Conservation (phyloP, 2,329 filamentous ascomycete genomes). For the Harringtonia lauricola region DNA sequence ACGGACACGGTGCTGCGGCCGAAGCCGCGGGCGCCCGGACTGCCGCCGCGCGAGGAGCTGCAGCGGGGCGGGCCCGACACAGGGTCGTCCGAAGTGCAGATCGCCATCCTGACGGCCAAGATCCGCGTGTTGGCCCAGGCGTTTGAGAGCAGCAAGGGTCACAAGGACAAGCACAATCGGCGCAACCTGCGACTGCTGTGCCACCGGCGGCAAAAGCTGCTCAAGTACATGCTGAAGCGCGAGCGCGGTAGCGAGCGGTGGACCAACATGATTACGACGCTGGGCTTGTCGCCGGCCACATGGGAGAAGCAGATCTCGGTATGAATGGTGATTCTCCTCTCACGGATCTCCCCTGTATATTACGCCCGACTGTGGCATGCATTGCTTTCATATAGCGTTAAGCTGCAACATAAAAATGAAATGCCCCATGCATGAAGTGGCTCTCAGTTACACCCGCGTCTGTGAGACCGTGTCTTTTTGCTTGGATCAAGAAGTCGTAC, state of each 20-base stretch:
- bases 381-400: too few species aligned
- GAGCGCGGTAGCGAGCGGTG: constrained; percentile 87
- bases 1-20: constrained; percentile 63
- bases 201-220: constrained; percentile 78
- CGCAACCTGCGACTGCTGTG: constrained; percentile 76
- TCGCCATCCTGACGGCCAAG: constrained; percentile 88
- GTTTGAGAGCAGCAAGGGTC: constrained; percentile 53
- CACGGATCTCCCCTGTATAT: neutral
- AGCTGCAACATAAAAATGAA: too few species aligned
- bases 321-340: constrained; percentile 7
- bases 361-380: too few species aligned
- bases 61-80: constrained; percentile 79
- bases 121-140: constrained; percentile 71
- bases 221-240: constrained; percentile 78
- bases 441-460: too few species aligned
- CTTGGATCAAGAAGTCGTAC: too few species aligned
- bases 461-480: too few species aligned
- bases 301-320: constrained; percentile 84
- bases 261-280: constrained; percentile 70
- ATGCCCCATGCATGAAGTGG: too few species aligned
- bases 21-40: constrained; percentile 38
- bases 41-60: constrained; percentile 26
- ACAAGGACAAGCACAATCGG: constrained; percentile 91
- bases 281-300: constrained; percentile 78
- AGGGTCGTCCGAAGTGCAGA: constrained; percentile 94